These are phyloP conservation scores for Lichtheimia ramosa DNA, from an alignment of 371 early-diverging fungal genomes.

Conservation along the genomic window DNA sequence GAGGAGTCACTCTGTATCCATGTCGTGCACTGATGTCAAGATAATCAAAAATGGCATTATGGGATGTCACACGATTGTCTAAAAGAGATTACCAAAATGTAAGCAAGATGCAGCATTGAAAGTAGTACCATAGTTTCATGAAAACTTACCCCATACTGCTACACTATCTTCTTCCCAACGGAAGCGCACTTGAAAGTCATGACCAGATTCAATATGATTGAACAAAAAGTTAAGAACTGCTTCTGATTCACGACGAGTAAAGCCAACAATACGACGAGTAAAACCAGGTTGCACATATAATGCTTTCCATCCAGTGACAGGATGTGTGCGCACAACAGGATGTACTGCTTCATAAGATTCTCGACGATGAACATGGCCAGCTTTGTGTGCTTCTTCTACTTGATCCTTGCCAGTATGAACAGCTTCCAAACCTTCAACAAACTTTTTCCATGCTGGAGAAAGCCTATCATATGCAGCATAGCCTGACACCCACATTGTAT, in stretches of 20 bases:
- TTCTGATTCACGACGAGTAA: slow-evolving; percentile 58
- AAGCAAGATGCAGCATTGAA: too few relatives aligned
- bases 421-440: slow-evolving; percentile 62
- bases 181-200: slow-evolving; percentile 69
- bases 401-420: slow-evolving; percentile 58
- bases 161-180: slow-evolving; percentile 56
- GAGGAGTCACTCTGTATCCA: slow-evolving; percentile 52
- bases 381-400: slow-evolving; percentile 27
- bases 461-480: slow-evolving; percentile 66
- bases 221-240: slow-evolving; percentile 54
- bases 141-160: slow-evolving; percentile 55
- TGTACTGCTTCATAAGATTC: slow-evolving; percentile 44
- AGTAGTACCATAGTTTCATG: too few relatives aligned
- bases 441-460: slow-evolving; percentile 50
- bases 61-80: slow-evolving; percentile 54
- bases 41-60: slow-evolving; percentile 55
- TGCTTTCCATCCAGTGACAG: slow-evolving; percentile 69
- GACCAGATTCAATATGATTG: slow-evolving; percentile 48
- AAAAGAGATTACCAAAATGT: slow-evolving; percentile 5
- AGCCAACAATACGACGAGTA: slow-evolving; percentile 57
- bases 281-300: slow-evolving; percentile 63
- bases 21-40: slow-evolving; percentile 33
- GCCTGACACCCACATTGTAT: slow-evolving; percentile 57
- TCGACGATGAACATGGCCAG: slow-evolving; percentile 46
- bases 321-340: slow-evolving; percentile 66